Percentiles rank a stretch among this genome's conserved stretches.
phyloP scores from a whole-genome alignment of 805 yeast species.

The Candida michaelii region DNA sequence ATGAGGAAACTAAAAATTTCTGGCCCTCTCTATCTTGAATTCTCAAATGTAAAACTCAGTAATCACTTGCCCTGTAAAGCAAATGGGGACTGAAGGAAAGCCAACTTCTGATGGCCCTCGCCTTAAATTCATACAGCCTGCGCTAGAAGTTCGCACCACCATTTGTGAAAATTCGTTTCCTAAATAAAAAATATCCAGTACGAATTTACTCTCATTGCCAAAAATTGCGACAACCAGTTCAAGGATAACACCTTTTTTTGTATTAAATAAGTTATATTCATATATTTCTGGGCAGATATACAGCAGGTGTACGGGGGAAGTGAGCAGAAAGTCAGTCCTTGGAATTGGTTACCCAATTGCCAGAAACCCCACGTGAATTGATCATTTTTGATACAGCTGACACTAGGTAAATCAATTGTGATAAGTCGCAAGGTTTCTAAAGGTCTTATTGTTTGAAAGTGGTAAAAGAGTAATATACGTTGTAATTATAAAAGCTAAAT shows the following conservation, averaged over 20 bases:
- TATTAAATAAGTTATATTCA: neutral
- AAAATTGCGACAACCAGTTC: conserved; percentile 1
- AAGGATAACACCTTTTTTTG: conserved; percentile 1
- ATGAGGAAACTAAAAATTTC: too few relatives aligned
- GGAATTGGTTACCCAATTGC: conserved; percentile 1
- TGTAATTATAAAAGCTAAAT: neutral
- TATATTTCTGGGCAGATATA: conserved; percentile 1
- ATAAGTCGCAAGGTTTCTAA: conserved; percentile 1
- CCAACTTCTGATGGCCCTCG: too few relatives aligned
- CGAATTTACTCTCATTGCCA: neutral
- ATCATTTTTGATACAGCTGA: neutral
- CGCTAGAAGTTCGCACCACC: neutral
- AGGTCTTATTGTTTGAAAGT: neutral
- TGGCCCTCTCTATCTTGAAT: too few relatives aligned
- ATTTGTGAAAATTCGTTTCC: neutral
- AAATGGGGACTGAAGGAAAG: too few relatives aligned
- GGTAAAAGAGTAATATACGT: neutral
- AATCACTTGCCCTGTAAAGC: too few relatives aligned
- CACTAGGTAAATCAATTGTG: neutral
- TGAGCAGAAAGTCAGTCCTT: neutral
- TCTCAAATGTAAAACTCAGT: too few relatives aligned
- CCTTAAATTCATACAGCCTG: neutral
- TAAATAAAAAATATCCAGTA: neutral
- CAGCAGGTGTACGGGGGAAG: neutral
- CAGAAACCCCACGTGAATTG: conserved; percentile 1